Evolutionary conservation across 768 basidiomycete species (phyloP).

Genomic region (Suillus discolor): DNA sequence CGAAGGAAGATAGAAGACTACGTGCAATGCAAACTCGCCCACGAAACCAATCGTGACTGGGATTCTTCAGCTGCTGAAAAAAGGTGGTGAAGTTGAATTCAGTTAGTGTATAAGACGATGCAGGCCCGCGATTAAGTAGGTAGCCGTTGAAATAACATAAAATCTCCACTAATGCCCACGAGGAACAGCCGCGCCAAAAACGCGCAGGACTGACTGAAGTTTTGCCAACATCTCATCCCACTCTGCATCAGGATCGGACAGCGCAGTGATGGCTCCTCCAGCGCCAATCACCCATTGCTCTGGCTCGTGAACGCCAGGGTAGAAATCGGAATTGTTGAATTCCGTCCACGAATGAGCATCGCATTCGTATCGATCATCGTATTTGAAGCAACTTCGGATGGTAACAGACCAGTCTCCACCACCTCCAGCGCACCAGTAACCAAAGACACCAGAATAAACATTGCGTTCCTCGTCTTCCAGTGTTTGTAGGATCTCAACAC

Average conservation of each 20-base stretch:
- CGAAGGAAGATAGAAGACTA: neutral
- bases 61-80: neutral
- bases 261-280: slow-evolving; percentile 95
- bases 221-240: slow-evolving; percentile 97
- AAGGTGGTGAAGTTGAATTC: slow-evolving; percentile 41
- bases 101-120: slow-evolving; percentile 12
- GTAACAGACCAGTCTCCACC: slow-evolving; percentile 92
- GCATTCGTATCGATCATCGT: slow-evolving; percentile 41
- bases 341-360: slow-evolving; percentile 13
- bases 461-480: slow-evolving; percentile 75
- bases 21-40: neutral
- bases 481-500: slow-evolving; percentile 83
- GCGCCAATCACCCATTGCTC: slow-evolving; percentile 84
- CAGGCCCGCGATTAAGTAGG: slow-evolving; percentile 1
- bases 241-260: slow-evolving; percentile 82
- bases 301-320: slow-evolving; percentile 13
- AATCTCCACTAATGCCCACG: slow-evolving; percentile 18
- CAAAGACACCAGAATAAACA: slow-evolving; percentile 91
- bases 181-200: slow-evolving; percentile 49
- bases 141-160: slow-evolving; percentile 2
- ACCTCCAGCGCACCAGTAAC: slow-evolving; percentile 90
- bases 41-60: neutral
- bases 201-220: slow-evolving; percentile 71
- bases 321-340: slow-evolving; percentile 13
- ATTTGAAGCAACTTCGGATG: slow-evolving; percentile 90